These are phyloP conservation scores for Friedmanniomyces endolithicus DNA, from an alignment of 495 filamentous ascomycete genomes.

Conservation along the genomic window DNA sequence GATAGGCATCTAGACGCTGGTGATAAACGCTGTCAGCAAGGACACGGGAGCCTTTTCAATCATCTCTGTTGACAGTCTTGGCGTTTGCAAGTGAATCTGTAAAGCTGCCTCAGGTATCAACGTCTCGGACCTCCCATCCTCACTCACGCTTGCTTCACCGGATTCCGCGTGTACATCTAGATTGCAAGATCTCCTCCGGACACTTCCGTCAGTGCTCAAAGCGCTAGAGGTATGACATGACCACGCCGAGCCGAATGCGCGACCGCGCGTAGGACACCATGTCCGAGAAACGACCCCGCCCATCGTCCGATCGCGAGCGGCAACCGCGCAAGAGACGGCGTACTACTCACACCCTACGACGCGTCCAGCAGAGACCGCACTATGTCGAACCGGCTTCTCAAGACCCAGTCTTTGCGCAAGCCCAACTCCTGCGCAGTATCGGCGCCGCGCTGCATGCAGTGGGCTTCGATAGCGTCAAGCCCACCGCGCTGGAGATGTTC, in stretches of 20 bases:
- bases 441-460: slow-evolving; percentile 39
- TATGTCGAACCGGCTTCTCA: slow-evolving; percentile 18
- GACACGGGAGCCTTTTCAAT: no score
- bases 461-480: slow-evolving; percentile 48
- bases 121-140: no score
- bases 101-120: no score
- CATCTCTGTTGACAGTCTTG: no score
- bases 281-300: slow-evolving; percentile 8
- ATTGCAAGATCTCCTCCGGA: no score
- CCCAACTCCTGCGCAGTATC: slow-evolving; percentile 46
- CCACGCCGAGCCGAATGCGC: background rate
- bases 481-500: slow-evolving; percentile 47
- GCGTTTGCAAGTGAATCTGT: no score
- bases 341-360: slow-evolving; percentile 1
- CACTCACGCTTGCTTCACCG: no score
- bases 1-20: background rate
- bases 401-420: slow-evolving; percentile 23
- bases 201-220: no score
- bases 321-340: slow-evolving; percentile 3
- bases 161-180: no score
- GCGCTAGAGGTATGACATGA: background rate
- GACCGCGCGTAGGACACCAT: background rate
- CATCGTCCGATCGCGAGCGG: background rate
- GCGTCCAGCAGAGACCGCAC: slow-evolving; percentile 7
- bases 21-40: no score